These are phyloP conservation scores for Exsudoporus frostii DNA, from an alignment of 768 basidiomycete genomes.

Conservation along the genomic window DNA sequence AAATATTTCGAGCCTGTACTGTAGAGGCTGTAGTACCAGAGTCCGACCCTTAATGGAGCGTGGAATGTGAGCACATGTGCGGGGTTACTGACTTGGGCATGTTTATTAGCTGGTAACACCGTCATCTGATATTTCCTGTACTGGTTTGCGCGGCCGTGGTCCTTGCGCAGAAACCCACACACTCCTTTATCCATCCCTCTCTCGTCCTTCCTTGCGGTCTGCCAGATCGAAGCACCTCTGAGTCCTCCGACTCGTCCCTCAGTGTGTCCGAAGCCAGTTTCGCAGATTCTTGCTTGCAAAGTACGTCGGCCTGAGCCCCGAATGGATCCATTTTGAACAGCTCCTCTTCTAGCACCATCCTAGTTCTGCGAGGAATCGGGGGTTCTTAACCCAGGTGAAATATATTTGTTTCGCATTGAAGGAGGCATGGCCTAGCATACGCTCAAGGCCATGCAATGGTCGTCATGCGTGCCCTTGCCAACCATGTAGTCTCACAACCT, in stretches of 20 bases:
- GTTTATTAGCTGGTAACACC: not conserved
- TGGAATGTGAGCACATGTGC: not conserved
- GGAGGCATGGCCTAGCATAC: not conserved
- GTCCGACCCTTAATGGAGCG: not conserved
- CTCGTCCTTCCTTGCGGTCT: not conserved
- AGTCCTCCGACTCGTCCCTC: too few relatives aligned
- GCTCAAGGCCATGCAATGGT: not conserved
- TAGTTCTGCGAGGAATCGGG: not conserved
- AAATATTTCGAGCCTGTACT: not conserved
- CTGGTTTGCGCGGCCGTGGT: not conserved
- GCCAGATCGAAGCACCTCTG: not conserved
- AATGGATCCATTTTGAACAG: not conserved
- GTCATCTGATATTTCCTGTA: not conserved
- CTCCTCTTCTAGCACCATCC: not conserved
- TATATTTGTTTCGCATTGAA: not conserved
- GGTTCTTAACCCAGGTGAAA: slow-evolving; percentile 10
- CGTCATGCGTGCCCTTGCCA: not conserved
- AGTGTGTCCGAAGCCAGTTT: not conserved
- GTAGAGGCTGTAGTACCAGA: too few relatives aligned
- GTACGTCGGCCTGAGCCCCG: slow-evolving; percentile 1
- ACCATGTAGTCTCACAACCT: not conserved
- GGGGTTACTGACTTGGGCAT: too few relatives aligned
- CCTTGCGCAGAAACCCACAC: not conserved
- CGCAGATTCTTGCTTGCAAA: not conserved
- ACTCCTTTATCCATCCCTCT: slow-evolving; percentile 4